A percentile compares a stretch with the other conserved stretches of the same genome.
phyloP scores from a whole-genome alignment of 148 eudicot genomes.

The Fallopia convolvulus region DNA sequence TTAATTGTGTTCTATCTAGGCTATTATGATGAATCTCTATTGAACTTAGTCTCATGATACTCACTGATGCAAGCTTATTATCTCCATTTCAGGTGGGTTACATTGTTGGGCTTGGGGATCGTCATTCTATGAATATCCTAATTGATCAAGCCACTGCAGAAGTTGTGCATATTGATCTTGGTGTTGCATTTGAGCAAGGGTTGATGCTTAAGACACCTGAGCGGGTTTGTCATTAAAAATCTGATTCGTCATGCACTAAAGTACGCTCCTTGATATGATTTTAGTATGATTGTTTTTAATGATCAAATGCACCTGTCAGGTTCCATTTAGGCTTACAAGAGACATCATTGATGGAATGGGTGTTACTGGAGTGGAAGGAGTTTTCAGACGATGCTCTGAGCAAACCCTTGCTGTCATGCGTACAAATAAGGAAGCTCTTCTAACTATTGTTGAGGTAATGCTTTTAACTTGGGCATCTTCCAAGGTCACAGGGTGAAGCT shows the following conservation, averaged over 20 bases:
- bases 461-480: slow-evolving; percentile 8
- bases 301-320: slow-evolving; percentile 34
- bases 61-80: slow-evolving; percentile 2
- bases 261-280: neutral
- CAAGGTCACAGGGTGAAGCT: neutral
- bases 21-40: neutral
- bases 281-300: neutral
- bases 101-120: slow-evolving; percentile 97
- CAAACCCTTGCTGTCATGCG: slow-evolving; percentile 96
- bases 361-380: slow-evolving; percentile 94
- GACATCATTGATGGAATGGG: slow-evolving; percentile 98
- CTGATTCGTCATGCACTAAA: neutral
- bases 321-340: slow-evolving; percentile 88
- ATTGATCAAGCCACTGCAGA: slow-evolving; percentile 96
- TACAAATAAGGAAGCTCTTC: slow-evolving; percentile 91
- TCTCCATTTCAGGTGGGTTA: slow-evolving; percentile 65
- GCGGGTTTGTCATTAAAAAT: slow-evolving; percentile 43
- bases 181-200: slow-evolving; percentile 99
- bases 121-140: slow-evolving; percentile 91
- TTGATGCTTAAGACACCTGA: slow-evolving; percentile 99
- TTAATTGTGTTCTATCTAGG: neutral
- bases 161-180: slow-evolving; percentile 98
- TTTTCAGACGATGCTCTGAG: slow-evolving; percentile 92
- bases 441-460: slow-evolving; percentile 85
- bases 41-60: neutral